Base-by-base conservation (phyloP, 2,329 filamentous ascomycete genomes). In the Tolypocladium pustulatum region DNA sequence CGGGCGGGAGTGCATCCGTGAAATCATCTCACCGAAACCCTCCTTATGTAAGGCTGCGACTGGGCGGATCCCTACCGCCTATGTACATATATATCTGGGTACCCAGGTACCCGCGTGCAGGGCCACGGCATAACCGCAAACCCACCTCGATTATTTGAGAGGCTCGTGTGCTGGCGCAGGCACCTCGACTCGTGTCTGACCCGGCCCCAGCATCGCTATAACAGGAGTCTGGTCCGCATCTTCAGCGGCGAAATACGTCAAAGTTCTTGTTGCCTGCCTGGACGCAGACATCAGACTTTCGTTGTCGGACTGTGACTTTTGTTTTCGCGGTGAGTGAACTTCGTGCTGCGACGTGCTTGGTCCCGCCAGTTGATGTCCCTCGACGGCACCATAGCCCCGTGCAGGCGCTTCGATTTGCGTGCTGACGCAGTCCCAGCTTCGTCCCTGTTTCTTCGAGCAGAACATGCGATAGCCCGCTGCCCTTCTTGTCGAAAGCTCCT, bases 401-500 rank as follows among this genome's bases (percentile, higher is more conserved):
- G 49, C 49, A 22, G 49, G n/a, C 49, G 49, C 30, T n/a, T 52
- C 30, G 49, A 13, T 52, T 52, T 30, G 49, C n/a, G 20, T 15
- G 49, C 49, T 53, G 30, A 53, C 49, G 30, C 30, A n/a, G 55
- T 20, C 22, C 55, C 49, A 58, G 57, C 51, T 56, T 40, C 32
- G 55, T n/a, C 43, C 56, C 57, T 56, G 61, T 60, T 61, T 63
- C 61, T 61, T 61, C 55, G 65, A 61, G 61, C 62, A 64, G 66
- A 71, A 63, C 59, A 74, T 73, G 71, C 68, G 62, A 65, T 69
- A 71, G 64, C 64, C 60, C 60, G 63, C 66, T 64, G 61, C 57
- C 59, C 59, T 66, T 61, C 60, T 61, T 60, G 65, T 69, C 65
- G 60, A 61, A 69, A 71, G 79, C 83, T 86, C 84, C 85, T 87